Percentiles rank a stretch among this genome's conserved stretches.
Conservation (phyloP, 139 green algal species). For the Diplosphaera chodatii region DNA sequence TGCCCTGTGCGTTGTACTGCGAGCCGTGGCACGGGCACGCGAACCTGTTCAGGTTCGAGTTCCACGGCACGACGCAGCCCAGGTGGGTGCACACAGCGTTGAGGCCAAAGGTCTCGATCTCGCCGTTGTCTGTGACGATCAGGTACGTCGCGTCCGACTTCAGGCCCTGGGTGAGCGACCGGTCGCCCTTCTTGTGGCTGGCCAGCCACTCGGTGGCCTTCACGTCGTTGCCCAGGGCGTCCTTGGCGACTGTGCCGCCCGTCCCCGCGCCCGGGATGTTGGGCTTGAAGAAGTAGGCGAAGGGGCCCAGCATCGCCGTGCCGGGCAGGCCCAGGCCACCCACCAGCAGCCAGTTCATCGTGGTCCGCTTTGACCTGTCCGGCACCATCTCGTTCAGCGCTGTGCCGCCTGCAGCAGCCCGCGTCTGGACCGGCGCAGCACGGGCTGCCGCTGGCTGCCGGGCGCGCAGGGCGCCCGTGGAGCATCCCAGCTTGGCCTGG, state of each 20-base stretch:
- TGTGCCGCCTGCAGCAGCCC: not conserved
- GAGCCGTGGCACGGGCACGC: conserved; percentile 99
- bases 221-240: conserved; percentile 93
- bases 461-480: not conserved
- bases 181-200: conserved; percentile 72
- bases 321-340: conserved; percentile 64
- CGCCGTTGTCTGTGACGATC: conserved; percentile 75
- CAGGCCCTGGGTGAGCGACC: conserved; percentile 87
- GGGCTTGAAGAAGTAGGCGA: conserved; percentile 18
- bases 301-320: conserved; percentile 38
- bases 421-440: not conserved
- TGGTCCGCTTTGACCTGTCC: conserved; percentile 1
- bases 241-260: conserved; percentile 84
- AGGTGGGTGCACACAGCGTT: conserved; percentile 99
- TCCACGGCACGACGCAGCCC: conserved; percentile 99
- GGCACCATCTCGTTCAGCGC: not conserved
- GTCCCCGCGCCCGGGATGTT: conserved; percentile 49
- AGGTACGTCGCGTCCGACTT: conserved; percentile 99
- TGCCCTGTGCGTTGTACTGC: conserved; percentile 95
- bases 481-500: not conserved
- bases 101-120: conserved; percentile 88
- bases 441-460: not conserved
- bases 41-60: conserved; percentile 99
- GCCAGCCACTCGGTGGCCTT: conserved; percentile 73
- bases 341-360: conserved; percentile 85